These are phyloP conservation scores for Trichoderma asperelloides DNA, from an alignment of 495 filamentous ascomycete species.

Conservation along the genomic window DNA sequence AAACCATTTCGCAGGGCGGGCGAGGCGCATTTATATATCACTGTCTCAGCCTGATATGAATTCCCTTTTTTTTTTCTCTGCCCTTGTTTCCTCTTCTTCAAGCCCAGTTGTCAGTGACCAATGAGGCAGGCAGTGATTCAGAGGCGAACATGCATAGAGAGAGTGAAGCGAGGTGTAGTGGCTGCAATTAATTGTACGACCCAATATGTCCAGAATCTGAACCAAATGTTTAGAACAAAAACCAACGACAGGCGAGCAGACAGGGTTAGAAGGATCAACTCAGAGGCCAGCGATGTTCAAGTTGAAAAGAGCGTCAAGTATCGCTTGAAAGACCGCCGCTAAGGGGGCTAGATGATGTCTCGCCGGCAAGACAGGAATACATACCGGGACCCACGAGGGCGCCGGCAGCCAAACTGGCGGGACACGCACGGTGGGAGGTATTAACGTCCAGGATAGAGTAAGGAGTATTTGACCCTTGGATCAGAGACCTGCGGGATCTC, in stretches of 20 bases:
- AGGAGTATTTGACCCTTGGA: not conserved
- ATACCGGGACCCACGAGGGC: slow-evolving; percentile 6
- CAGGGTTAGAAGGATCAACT: not conserved
- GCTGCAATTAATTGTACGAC: slow-evolving; percentile 1
- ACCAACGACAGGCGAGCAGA: slow-evolving; percentile 1
- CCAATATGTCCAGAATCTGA: slow-evolving; percentile 7
- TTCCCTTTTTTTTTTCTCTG: not conserved
- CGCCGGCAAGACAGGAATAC: slow-evolving; percentile 5
- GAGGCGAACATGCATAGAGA: not conserved
- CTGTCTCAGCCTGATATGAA: slow-evolving; percentile 1
- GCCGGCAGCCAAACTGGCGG: slow-evolving; percentile 1
- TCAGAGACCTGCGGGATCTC: not conserved
- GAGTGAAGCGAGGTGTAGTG: slow-evolving; percentile 1
- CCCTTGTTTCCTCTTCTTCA: not conserved
- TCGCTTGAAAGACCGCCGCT: not conserved
- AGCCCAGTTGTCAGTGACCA: not conserved
- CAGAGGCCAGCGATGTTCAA: slow-evolving; percentile 1
- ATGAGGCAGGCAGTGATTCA: slow-evolving; percentile 2
- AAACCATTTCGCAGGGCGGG: not conserved
- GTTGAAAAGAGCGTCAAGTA: not conserved
- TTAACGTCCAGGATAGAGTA: not conserved
- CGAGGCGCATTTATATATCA: not conserved
- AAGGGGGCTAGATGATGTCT: slow-evolving; percentile 1
- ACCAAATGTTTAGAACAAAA: slow-evolving; percentile 6
- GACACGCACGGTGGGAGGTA: not conserved